These are phyloP conservation scores for Geranomyces variabilis DNA, from an alignment of 192 early-diverging fungal genomes.

Conservation along the genomic window DNA sequence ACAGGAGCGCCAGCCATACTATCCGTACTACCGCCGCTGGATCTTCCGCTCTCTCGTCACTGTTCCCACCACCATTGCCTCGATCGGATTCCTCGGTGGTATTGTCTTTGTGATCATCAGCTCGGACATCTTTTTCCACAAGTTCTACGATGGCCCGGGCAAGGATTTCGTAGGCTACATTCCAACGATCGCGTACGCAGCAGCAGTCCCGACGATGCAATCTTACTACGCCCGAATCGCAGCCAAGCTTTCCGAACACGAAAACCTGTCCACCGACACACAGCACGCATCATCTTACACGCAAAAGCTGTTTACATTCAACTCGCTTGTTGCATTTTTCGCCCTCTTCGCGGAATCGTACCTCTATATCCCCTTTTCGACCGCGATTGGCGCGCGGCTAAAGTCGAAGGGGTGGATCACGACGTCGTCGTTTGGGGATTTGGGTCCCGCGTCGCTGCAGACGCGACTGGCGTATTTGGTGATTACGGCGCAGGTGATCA, in stretches of 20 bases:
- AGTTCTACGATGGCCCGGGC: conserved; percentile 84
- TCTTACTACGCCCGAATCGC: conserved; percentile 68
- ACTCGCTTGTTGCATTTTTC: conserved; percentile 79
- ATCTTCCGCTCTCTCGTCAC: conserved; percentile 33
- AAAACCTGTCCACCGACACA: conserved; percentile 79
- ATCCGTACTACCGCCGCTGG: conserved; percentile 73
- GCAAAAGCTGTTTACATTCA: conserved; percentile 86
- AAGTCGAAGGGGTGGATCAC: conserved; percentile 31
- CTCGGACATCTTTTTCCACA: conserved; percentile 73
- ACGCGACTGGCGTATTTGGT: conserved; percentile 76
- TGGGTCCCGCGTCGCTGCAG: conserved; percentile 61
- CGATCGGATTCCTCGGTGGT: conserved; percentile 56
- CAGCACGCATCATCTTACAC: conserved; percentile 71
- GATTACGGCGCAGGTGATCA: conserved; percentile 81
- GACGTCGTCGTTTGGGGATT: conserved; percentile 7
- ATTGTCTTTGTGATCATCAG: conserved; percentile 53
- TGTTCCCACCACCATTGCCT: conserved; percentile 54
- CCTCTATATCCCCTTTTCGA: conserved; percentile 84
- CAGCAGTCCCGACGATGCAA: conserved; percentile 72
- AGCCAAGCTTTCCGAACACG: conserved; percentile 69
- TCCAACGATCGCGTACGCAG: conserved; percentile 76
- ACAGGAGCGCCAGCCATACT: conserved; percentile 73
- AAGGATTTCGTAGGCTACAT: conserved; percentile 55
- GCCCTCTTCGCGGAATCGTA: conserved; percentile 86
- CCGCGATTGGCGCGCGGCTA: conserved; percentile 62